Evolutionary conservation across 2,329 filamentous ascomycete genomes (phyloP).

Genomic region (Corinectria fuckeliana): DNA sequence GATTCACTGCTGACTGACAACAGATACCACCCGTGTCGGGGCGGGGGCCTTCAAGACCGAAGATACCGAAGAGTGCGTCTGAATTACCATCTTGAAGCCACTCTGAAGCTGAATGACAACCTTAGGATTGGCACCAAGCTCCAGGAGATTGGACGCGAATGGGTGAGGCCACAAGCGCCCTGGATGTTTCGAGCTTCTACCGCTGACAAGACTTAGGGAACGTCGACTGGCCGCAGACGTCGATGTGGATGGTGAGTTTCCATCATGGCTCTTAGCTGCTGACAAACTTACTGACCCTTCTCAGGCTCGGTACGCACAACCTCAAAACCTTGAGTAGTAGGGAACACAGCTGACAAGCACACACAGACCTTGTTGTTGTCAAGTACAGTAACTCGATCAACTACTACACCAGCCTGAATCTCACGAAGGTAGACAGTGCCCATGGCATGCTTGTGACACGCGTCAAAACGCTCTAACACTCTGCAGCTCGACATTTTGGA

Average conservation of each 20-base stretch:
- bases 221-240: constrained; percentile 64
- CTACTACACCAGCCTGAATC: constrained; percentile 68
- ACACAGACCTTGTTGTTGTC: constrained; percentile 67
- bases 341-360: constrained; percentile 27
- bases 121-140: constrained; percentile 50
- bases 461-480: constrained; percentile 4
- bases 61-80: constrained; percentile 48
- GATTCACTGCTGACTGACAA: constrained; percentile 27
- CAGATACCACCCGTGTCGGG: constrained; percentile 68
- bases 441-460: constrained; percentile 8
- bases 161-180: constrained; percentile 33
- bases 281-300: constrained; percentile 28
- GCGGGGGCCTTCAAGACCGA: constrained; percentile 73
- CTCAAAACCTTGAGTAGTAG: constrained; percentile 21
- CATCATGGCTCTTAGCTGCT: constrained; percentile 25
- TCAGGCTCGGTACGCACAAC: constrained; percentile 38
- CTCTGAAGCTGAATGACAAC: constrained; percentile 28
- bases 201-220: constrained; percentile 41
- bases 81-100: constrained; percentile 24
- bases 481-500: constrained; percentile 61
- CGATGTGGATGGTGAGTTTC: constrained; percentile 58
- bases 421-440: constrained; percentile 53
- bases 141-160: constrained; percentile 54
- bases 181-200: constrained; percentile 26
- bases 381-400: constrained; percentile 70